These are phyloP conservation scores for Leucogyrophana mollusca DNA, from an alignment of 768 basidiomycete species.

Conservation along the genomic window DNA sequence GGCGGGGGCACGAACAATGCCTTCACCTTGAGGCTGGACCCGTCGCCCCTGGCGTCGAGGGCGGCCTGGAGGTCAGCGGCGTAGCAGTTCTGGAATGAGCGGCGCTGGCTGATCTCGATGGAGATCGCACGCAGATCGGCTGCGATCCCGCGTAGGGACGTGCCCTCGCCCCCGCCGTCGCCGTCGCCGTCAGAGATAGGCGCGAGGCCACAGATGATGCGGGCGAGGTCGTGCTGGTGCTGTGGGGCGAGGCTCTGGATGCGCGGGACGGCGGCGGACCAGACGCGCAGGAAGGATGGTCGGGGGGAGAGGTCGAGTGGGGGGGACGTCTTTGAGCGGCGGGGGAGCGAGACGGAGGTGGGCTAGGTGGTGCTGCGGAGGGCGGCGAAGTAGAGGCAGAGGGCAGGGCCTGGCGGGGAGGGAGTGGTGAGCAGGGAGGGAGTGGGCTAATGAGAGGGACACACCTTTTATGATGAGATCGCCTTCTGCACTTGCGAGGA, in stretches of 20 bases:
- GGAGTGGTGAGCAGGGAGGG: not conserved
- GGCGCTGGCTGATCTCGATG: conserved; percentile 82
- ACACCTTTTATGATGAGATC: conserved; percentile 86
- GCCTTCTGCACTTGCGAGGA: conserved; percentile 73
- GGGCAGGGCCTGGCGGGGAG: conserved; percentile 57
- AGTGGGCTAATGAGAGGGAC: conserved; percentile 12
- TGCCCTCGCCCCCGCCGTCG: conserved; percentile 16
- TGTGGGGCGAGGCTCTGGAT: conserved; percentile 66
- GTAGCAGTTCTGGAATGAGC: conserved; percentile 82
- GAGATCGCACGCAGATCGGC: conserved; percentile 83
- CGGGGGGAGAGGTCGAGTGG: conserved; percentile 63
- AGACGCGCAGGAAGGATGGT: conserved; percentile 73
- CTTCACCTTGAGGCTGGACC: conserved; percentile 35
- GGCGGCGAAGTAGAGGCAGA: conserved; percentile 85
- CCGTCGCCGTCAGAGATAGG: not conserved
- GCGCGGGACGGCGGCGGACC: conserved; percentile 61
- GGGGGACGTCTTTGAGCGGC: conserved; percentile 41
- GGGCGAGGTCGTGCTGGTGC: conserved; percentile 78
- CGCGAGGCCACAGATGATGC: conserved; percentile 69
- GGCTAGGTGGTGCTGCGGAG: conserved; percentile 72
- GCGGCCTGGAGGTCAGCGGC: conserved; percentile 75
- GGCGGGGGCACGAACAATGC: conserved; percentile 75
- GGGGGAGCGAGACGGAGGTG: conserved; percentile 79
- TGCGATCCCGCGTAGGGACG: conserved; percentile 57
- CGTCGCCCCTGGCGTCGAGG: conserved; percentile 55